Conservation (phyloP, 2,329 filamentous ascomycete species). For the Didymella exigua region DNA sequence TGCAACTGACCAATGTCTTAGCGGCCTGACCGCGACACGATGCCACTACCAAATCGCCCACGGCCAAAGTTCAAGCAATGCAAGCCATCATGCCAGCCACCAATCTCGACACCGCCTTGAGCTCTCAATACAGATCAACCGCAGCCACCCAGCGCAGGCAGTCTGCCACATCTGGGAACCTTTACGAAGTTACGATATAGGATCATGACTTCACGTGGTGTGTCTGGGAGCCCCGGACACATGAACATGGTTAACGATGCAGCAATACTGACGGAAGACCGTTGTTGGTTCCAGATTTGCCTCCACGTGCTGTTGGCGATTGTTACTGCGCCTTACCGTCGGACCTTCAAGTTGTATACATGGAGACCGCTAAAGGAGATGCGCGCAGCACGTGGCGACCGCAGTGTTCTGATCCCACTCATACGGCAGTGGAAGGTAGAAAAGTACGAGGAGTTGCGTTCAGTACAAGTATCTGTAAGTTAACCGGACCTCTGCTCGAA, state of each 20-base stretch:
- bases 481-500: neutral
- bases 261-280: neutral
- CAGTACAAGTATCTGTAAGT: slow-evolving; percentile 34
- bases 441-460: slow-evolving; percentile 37
- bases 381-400: slow-evolving; percentile 26
- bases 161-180: neutral
- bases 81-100: slow-evolving; percentile 8
- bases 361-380: slow-evolving; percentile 36
- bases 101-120: neutral
- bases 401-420: slow-evolving; percentile 21
- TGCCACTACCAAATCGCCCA: slow-evolving; percentile 1
- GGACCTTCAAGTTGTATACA: slow-evolving; percentile 40
- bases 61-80: neutral
- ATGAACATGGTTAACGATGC: neutral
- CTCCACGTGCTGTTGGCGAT: slow-evolving; percentile 14
- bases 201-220: slow-evolving; percentile 3
- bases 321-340: slow-evolving; percentile 35
- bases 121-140: slow-evolving; percentile 1
- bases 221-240: neutral
- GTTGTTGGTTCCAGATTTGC: slow-evolving; percentile 1
- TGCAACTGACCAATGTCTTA: slow-evolving; percentile 11
- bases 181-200: neutral
- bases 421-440: slow-evolving; percentile 34
- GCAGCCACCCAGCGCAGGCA: neutral
- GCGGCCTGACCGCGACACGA: slow-evolving; percentile 13